A percentile compares a stretch with the other conserved stretches of the same genome.
These are phyloP conservation scores for Nidularia pulvinata DNA, from an alignment of 768 basidiomycete genomes.

Conservation along the genomic window DNA sequence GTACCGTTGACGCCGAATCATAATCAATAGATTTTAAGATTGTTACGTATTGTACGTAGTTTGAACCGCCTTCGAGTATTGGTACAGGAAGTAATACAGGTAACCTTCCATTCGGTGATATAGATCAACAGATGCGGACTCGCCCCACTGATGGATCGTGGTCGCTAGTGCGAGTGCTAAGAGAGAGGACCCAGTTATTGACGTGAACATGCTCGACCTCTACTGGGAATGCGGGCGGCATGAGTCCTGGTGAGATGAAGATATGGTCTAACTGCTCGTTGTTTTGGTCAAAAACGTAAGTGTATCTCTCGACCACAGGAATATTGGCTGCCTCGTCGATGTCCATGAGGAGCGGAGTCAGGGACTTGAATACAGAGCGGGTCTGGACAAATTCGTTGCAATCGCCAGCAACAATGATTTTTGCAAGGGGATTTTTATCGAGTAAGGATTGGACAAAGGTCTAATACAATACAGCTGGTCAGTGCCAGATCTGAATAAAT, in stretches of 20 bases:
- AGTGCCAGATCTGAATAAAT: not conserved
- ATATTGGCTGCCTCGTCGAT: constrained; percentile 51
- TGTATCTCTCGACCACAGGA: constrained; percentile 52
- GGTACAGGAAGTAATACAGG: not conserved
- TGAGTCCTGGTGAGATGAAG: constrained; percentile 47
- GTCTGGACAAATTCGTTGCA: constrained; percentile 63
- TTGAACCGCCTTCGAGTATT: not conserved
- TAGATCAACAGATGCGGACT: constrained; percentile 40
- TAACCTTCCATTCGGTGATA: not conserved
- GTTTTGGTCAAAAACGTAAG: constrained; percentile 61
- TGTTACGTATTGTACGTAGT: not conserved
- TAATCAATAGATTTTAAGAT: not conserved
- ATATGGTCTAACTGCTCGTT: constrained; percentile 60
- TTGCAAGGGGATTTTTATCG: constrained; percentile 36
- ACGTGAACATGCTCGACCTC: constrained; percentile 60
- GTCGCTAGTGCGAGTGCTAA: constrained; percentile 46
- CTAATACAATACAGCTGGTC: constrained; percentile 20
- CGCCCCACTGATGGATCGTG: constrained; percentile 61
- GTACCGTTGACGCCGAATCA: no score
- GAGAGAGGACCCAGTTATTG: constrained; percentile 52
- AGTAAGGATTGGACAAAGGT: constrained; percentile 47
- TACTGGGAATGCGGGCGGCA: constrained; percentile 22
- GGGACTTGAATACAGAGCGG: constrained; percentile 45
- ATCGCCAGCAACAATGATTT: constrained; percentile 56
- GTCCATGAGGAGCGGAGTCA: constrained; percentile 39